Conservation (phyloP, 2,329 filamentous ascomycete species). For the Herpotrichia juniperi region DNA sequence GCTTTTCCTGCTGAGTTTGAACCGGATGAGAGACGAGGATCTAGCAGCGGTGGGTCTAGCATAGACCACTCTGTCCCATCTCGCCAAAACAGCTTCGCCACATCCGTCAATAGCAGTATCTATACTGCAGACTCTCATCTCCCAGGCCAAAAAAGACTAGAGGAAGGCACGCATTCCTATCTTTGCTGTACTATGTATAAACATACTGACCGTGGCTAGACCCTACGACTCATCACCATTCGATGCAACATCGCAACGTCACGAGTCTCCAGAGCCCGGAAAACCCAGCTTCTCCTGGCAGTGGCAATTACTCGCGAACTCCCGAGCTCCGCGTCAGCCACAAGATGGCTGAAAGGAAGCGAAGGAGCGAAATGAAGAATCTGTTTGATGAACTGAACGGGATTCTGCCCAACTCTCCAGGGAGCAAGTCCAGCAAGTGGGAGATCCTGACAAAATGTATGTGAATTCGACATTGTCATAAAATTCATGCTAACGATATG, state of each 20-base stretch:
- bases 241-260: slow-evolving; percentile 75
- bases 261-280: slow-evolving; percentile 68
- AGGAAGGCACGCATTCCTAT: slow-evolving; percentile 59
- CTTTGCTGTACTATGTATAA: background rate
- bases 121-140: slow-evolving; percentile 76
- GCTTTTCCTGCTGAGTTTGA: slow-evolving; percentile 79
- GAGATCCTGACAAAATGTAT: slow-evolving; percentile 84
- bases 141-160: slow-evolving; percentile 75
- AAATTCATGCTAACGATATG: slow-evolving; percentile 14
- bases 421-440: slow-evolving; percentile 88
- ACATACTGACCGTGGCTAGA: slow-evolving; percentile 41
- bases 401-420: slow-evolving; percentile 78
- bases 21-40: slow-evolving; percentile 54
- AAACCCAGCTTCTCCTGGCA: slow-evolving; percentile 60
- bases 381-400: slow-evolving; percentile 81
- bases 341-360: slow-evolving; percentile 83
- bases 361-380: slow-evolving; percentile 87
- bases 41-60: slow-evolving; percentile 56
- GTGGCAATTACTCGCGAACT: slow-evolving; percentile 81
- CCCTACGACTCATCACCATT: slow-evolving; percentile 71
- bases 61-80: slow-evolving; percentile 64
- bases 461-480: slow-evolving; percentile 21
- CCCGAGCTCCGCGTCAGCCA: slow-evolving; percentile 83
- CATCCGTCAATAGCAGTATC: slow-evolving; percentile 80
- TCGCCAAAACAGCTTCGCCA: slow-evolving; percentile 75